Conservation (phyloP, 768 basidiomycete genomes). For the Lentinus tigrinus region DNA sequence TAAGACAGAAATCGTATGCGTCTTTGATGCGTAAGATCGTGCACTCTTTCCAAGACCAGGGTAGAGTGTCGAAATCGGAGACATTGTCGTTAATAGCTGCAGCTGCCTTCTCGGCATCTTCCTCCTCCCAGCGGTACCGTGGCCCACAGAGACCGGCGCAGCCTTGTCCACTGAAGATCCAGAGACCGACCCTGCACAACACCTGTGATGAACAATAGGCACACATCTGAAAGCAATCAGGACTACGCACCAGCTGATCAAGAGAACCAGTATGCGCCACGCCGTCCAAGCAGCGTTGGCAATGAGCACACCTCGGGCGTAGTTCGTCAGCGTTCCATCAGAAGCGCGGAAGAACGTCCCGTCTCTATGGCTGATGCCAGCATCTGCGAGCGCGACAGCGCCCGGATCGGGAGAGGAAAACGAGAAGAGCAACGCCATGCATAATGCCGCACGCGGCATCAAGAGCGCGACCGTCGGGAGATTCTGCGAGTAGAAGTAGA, state of each 20-base stretch:
- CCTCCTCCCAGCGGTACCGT: slow-evolving; percentile 82
- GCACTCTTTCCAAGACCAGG: slow-evolving; percentile 79
- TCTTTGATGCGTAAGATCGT: slow-evolving; percentile 73
- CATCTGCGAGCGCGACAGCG: slow-evolving; percentile 45
- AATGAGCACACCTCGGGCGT: slow-evolving; percentile 76
- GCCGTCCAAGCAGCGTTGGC: slow-evolving; percentile 82
- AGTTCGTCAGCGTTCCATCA: slow-evolving; percentile 68
- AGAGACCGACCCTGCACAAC: slow-evolving; percentile 63
- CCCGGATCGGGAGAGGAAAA: slow-evolving; percentile 54
- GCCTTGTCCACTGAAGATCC: slow-evolving; percentile 73
- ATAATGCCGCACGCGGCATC: slow-evolving; percentile 78
- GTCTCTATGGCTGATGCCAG: slow-evolving; percentile 56
- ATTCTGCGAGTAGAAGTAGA: slow-evolving; percentile 83
- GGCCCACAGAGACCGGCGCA: slow-evolving; percentile 86
- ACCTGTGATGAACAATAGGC: background rate
- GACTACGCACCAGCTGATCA: slow-evolving; percentile 62
- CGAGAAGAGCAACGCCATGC: slow-evolving; percentile 66
- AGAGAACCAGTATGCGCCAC: slow-evolving; percentile 68
- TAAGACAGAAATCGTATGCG: slow-evolving; percentile 79
- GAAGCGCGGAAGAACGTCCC: slow-evolving; percentile 66
- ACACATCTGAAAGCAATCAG: background rate
- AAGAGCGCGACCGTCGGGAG: slow-evolving; percentile 78
- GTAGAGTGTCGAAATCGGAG: slow-evolving; percentile 47
- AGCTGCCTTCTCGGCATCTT: slow-evolving; percentile 60
- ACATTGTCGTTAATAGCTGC: slow-evolving; percentile 51